These are phyloP conservation scores for Collybia sordida DNA, from an alignment of 768 basidiomycete genomes.

Conservation along the genomic window DNA sequence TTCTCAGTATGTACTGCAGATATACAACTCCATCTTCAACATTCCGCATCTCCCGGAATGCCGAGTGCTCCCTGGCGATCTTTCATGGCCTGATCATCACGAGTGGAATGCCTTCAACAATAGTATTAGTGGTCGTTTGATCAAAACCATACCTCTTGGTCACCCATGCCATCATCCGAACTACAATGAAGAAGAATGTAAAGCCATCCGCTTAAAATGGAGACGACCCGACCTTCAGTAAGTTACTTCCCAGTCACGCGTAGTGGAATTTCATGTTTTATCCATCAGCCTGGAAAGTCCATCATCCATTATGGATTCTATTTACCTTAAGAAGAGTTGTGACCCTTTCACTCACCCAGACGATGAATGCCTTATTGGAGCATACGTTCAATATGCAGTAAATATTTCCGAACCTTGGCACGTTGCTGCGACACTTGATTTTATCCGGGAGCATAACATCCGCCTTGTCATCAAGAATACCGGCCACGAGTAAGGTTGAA, in stretches of 20 bases:
- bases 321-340: slow-evolving; percentile 19
- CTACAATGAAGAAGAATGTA: slow-evolving; percentile 7
- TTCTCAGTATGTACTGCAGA: no score
- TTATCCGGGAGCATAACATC: slow-evolving; percentile 25
- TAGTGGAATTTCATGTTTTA: slow-evolving; percentile 16
- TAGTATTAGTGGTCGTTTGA: slow-evolving; percentile 19
- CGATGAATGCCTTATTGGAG: slow-evolving; percentile 26
- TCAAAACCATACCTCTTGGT: slow-evolving; percentile 18
- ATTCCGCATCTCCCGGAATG: no score
- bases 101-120: slow-evolving; percentile 20
- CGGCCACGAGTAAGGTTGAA: slow-evolving; percentile 38
- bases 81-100: slow-evolving; percentile 15
- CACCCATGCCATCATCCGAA: slow-evolving; percentile 15
- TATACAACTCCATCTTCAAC: no score
- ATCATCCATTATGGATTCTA: slow-evolving; percentile 20
- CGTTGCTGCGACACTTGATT: slow-evolving; percentile 15
- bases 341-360: slow-evolving; percentile 28
- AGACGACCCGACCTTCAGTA: no score
- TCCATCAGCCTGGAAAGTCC: slow-evolving; percentile 17
- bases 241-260: no score
- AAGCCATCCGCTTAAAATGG: neutral
- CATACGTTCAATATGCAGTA: slow-evolving; percentile 24
- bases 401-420: slow-evolving; percentile 25
- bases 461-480: slow-evolving; percentile 29
- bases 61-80: slow-evolving; percentile 18